Base-by-base conservation (phyloP, 1,284 basidiomycete genomes). In the Puccinia polysora region DNA sequence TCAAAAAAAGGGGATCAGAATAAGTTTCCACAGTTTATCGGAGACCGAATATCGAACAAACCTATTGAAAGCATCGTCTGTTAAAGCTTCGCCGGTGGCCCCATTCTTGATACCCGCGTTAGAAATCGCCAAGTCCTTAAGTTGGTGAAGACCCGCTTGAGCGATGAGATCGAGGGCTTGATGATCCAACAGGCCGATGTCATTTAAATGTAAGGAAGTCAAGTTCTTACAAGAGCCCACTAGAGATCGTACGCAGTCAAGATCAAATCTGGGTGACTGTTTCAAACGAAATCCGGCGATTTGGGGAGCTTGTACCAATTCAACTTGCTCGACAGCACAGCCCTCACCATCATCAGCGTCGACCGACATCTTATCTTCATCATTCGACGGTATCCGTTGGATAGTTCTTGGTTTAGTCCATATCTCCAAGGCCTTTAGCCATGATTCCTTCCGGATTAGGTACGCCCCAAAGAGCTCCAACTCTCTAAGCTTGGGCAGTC, bases 401-500 rank as follows among this genome's bases (percentile, higher is more conserved):
- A 25, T 73, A 36, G 69, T 38, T 20, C 34, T 52, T 40, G 50
- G 32, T 18, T 49, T 20, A 63, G n/a, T 64, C 55, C 56, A 63
- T 1, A 28, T 23, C 25, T 34, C 30, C n/a, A 49, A 70, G 18
- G 43, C 28, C 7, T 45, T 15, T 0, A 60, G 50, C 47, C 52
- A 65, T 38, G n/a, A 32, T 6, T 43, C 23, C 14, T 36, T 14
- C 12, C 53, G 18, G 30, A 96, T 88, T 28, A 96, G 86, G 81
- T 92, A 97, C 0, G 92, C 90, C 0, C 90, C 95, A 30, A 90
- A 87, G 5, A 98, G 87, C 77, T 90, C 89, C 7, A 98, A 77
- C 25, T 84, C 84, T 20, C 81, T 84, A 43, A 98, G 85, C 7
- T 85, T 79, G 0, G 85, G 85, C 28, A 97, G 83, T 1, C 84